Conservation (phyloP, 345 rosid species). For the Pistacia integerrima region DNA sequence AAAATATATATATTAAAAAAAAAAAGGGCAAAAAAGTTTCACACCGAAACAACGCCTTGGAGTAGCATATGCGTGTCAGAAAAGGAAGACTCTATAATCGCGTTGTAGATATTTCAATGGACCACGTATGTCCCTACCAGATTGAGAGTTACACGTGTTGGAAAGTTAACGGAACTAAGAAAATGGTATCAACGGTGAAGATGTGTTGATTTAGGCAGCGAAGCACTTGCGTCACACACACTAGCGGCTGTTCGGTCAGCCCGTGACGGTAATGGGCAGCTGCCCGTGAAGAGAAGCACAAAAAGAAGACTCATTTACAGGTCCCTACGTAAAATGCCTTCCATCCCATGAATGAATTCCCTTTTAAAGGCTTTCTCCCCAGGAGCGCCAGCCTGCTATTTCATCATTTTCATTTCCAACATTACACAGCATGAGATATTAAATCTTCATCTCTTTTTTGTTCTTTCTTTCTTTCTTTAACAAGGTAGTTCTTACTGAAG, state of each 20-base stretch:
- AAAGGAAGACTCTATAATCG: conserved; percentile 29
- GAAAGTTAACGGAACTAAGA: neutral
- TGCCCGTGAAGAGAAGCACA: conserved; percentile 20
- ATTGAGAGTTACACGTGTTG: conserved; percentile 39
- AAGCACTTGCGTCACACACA: conserved; percentile 36
- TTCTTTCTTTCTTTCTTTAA: neutral
- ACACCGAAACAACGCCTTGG: neutral
- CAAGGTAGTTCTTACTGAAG: neutral
- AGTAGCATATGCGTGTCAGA: conserved; percentile 59
- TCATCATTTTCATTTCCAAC: neutral
- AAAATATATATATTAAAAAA: neutral
- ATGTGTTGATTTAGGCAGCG: conserved; percentile 23
- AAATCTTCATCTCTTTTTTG: neutral
- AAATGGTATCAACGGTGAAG: conserved; percentile 44
- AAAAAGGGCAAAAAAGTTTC: neutral
- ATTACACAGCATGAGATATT: neutral
- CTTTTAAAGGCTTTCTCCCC: neutral
- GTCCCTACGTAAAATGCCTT: neutral
- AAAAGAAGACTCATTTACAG: neutral
- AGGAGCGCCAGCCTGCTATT: conserved; percentile 5
- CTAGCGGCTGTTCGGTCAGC: conserved; percentile 13
- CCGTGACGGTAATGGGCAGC: conserved; percentile 41
- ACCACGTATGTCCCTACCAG: conserved; percentile 35
- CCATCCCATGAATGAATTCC: neutral
- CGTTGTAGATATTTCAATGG: conserved; percentile 39